Percentiles rank a stretch among this genome's conserved stretches.
Evolutionary conservation across 495 filamentous ascomycete species (phyloP).

Genomic region (Umbilicaria muhlenbergii): DNA sequence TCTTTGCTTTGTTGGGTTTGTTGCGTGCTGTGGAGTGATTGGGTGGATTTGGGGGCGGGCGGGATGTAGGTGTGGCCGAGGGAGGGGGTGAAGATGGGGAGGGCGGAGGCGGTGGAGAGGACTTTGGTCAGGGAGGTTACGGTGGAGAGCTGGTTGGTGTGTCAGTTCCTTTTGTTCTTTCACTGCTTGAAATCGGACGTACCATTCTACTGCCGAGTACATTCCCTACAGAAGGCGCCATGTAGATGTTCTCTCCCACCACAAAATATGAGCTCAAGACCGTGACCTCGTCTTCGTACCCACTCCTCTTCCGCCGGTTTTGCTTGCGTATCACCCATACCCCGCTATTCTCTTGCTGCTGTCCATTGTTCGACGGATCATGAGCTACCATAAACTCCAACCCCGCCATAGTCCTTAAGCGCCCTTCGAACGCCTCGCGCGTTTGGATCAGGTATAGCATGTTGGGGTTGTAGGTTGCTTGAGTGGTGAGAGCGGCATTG

Average conservation of each 20-base stretch:
- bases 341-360: slow-evolving; percentile 38
- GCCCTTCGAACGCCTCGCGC: slow-evolving; percentile 63
- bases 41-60: slow-evolving; percentile 24
- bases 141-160: slow-evolving; percentile 36
- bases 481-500: slow-evolving; percentile 61
- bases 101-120: slow-evolving; percentile 40
- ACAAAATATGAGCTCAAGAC: slow-evolving; percentile 72
- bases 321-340: slow-evolving; percentile 94
- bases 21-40: slow-evolving; percentile 14
- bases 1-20: slow-evolving; percentile 35
- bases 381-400: slow-evolving; percentile 70
- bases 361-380: slow-evolving; percentile 48
- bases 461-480: slow-evolving; percentile 55
- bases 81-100: slow-evolving; percentile 58
- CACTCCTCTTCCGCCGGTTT: slow-evolving; percentile 41
- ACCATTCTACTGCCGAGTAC: slow-evolving; percentile 65
- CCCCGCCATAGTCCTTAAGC: slow-evolving; percentile 63
- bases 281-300: slow-evolving; percentile 50
- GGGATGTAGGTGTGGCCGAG: slow-evolving; percentile 60
- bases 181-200: slow-evolving; percentile 10
- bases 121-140: slow-evolving; percentile 53
- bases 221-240: slow-evolving; percentile 71
- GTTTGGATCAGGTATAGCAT: slow-evolving; percentile 48
- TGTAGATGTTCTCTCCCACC: slow-evolving; percentile 72
- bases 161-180: neutral